phyloP scores from a whole-genome alignment of 1,284 basidiomycete species.

The Bjerkandera adusta region DNA sequence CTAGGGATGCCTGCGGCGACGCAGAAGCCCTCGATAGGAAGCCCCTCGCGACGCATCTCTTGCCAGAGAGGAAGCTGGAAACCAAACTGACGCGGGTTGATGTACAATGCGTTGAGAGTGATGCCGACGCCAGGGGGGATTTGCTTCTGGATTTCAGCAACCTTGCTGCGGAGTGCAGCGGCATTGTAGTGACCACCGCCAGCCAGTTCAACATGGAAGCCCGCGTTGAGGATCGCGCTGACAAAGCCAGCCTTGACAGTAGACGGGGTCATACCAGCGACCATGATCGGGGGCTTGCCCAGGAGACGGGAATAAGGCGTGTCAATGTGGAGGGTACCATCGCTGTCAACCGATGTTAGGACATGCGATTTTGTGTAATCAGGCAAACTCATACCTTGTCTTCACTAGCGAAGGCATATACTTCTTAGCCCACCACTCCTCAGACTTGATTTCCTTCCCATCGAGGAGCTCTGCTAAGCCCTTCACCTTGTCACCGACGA shows the following conservation, averaged over 20 bases:
- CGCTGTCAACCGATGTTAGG: slow-evolving; percentile 41
- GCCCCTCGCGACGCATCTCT: slow-evolving; percentile 93
- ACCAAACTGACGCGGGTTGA: slow-evolving; percentile 95
- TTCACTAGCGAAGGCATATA: slow-evolving; percentile 85
- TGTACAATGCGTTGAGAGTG: slow-evolving; percentile 95
- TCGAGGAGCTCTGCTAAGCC: slow-evolving; percentile 86
- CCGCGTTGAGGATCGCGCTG: slow-evolving; percentile 88
- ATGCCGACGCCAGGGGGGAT: slow-evolving; percentile 88
- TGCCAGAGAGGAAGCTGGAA: slow-evolving; percentile 99
- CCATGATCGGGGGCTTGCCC: slow-evolving; percentile 97
- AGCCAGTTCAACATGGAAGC: slow-evolving; percentile 95
- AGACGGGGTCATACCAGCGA: slow-evolving; percentile 96
- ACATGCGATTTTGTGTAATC: background rate
- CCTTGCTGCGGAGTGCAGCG: slow-evolving; percentile 83
- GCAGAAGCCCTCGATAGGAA: slow-evolving; percentile 97
- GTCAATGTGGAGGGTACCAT: slow-evolving; percentile 90
- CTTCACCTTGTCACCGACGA: slow-evolving; percentile 84
- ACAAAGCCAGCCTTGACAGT: slow-evolving; percentile 94
- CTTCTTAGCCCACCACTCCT: slow-evolving; percentile 90
- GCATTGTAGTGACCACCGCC: slow-evolving; percentile 98
- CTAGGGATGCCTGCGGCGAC: slow-evolving; percentile 97
- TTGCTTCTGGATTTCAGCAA: slow-evolving; percentile 83
- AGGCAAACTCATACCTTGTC: slow-evolving; percentile 70
- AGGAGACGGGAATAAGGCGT: slow-evolving; percentile 95
- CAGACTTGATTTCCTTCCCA: slow-evolving; percentile 63